Conservation (phyloP, 106 monocot genomes). For the Alisma plantagoaquatica region DNA sequence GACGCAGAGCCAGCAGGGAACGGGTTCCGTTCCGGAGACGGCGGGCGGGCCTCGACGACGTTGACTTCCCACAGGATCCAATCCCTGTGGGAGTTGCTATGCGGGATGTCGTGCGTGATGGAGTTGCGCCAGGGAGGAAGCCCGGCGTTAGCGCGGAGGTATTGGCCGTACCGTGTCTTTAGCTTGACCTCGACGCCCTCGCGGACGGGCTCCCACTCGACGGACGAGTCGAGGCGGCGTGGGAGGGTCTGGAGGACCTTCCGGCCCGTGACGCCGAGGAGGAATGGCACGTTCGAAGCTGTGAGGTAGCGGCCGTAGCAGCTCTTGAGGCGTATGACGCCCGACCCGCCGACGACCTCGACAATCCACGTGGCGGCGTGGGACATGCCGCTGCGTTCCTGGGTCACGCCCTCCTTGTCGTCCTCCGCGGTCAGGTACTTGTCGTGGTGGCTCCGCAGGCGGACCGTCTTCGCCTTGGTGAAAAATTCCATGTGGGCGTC, state of each 20-base stretch:
- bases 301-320: constrained; percentile 67
- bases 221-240: constrained; percentile 60
- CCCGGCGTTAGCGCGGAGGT: constrained; percentile 23
- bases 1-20: too few species aligned
- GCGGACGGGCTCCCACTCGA: constrained; percentile 92
- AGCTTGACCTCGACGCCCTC: constrained; percentile 51
- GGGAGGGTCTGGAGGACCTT: constrained; percentile 69
- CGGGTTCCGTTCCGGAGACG: neutral
- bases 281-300: constrained; percentile 72
- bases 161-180: constrained; percentile 51
- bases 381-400: constrained; percentile 31
- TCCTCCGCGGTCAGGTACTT: constrained; percentile 50
- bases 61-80: constrained; percentile 56
- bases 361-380: constrained; percentile 35
- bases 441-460: constrained; percentile 55
- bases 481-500: constrained; percentile 74
- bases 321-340: constrained; percentile 41
- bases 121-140: constrained; percentile 86
- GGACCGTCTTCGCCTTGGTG: constrained; percentile 35
- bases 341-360: constrained; percentile 14
- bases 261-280: constrained; percentile 69
- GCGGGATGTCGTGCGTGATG: constrained; percentile 84
- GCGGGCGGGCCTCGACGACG: neutral
- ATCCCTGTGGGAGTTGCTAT: constrained; percentile 61
- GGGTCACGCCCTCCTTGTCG: constrained; percentile 37